Evolutionary conservation across 2,329 filamentous ascomycete genomes (phyloP).

Genomic region (Fusarium tuaranense): DNA sequence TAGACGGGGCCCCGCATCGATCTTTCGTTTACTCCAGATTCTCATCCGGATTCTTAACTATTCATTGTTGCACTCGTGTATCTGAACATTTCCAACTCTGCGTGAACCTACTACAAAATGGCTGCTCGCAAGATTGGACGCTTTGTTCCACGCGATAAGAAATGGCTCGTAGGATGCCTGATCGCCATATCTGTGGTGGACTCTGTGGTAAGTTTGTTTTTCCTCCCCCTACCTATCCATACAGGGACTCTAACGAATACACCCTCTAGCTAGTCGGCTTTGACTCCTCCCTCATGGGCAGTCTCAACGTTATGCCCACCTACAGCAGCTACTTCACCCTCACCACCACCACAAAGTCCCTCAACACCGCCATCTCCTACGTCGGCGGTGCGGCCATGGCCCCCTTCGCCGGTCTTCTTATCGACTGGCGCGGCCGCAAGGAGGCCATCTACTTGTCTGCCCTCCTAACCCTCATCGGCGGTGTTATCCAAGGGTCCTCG

Average conservation of each 20-base stretch:
- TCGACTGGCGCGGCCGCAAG: conserved; percentile 29
- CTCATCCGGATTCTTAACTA: too few relatives aligned
- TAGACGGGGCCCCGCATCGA: too few relatives aligned
- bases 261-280: conserved; percentile 12
- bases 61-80: background rate
- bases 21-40: too few relatives aligned
- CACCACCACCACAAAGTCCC: conserved; percentile 18
- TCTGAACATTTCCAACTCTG: background rate
- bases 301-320: conserved; percentile 16
- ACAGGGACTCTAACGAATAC: background rate
- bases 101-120: background rate
- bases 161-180: conserved; percentile 15
- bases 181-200: conserved; percentile 14
- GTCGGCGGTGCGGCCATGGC: conserved; percentile 7
- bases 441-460: conserved; percentile 1
- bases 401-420: conserved; percentile 23
- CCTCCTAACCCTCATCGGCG: conserved; percentile 8
- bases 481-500: conserved; percentile 6
- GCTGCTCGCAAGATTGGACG: conserved; percentile 5
- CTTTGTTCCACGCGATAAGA: conserved; percentile 10
- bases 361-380: conserved; percentile 15
- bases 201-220: conserved; percentile 6
- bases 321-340: conserved; percentile 19
- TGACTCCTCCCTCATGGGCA: conserved; percentile 14
- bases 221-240: background rate